These are phyloP conservation scores for Balakata baccata DNA, from an alignment of 345 rosid species.

Conservation along the genomic window DNA sequence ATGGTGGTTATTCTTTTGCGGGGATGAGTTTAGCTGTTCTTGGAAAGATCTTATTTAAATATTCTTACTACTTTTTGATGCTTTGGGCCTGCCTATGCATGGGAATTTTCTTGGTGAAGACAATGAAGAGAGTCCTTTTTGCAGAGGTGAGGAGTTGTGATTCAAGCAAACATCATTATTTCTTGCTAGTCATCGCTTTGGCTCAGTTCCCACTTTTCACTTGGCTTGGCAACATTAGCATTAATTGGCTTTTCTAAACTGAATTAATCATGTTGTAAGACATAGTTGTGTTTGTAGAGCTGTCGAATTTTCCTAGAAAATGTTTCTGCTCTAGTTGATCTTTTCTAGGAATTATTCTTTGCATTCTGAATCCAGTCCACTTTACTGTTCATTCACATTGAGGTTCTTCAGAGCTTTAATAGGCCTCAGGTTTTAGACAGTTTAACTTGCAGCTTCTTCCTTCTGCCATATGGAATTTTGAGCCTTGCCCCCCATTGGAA, in stretches of 20 bases:
- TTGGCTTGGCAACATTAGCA: conserved; percentile 92
- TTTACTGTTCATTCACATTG: conserved; percentile 13
- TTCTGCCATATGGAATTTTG: no score
- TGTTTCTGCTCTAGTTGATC: neutral
- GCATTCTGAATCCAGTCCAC: neutral
- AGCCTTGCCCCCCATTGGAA: no score
- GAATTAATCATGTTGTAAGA: conserved; percentile 26
- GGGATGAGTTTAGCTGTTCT: conserved; percentile 78
- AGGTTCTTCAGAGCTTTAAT: neutral
- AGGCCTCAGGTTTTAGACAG: neutral
- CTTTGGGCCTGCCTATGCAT: conserved; percentile 76
- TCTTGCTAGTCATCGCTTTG: conserved; percentile 77
- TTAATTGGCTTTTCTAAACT: conserved; percentile 74
- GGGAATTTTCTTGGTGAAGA: conserved; percentile 87
- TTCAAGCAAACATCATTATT: conserved; percentile 85
- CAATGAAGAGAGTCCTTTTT: conserved; percentile 87
- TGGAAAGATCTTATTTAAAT: conserved; percentile 64
- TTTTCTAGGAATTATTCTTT: neutral
- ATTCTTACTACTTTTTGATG: conserved; percentile 69
- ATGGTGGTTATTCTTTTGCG: conserved; percentile 78
- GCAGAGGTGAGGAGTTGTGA: conserved; percentile 84
- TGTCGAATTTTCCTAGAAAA: neutral
- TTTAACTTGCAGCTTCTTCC: neutral
- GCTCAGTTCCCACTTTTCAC: conserved; percentile 81
- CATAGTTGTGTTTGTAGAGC: conserved; percentile 23